These are phyloP conservation scores for Solanum dulcamara DNA, from an alignment of 257 asterid genomes.

Conservation along the genomic window DNA sequence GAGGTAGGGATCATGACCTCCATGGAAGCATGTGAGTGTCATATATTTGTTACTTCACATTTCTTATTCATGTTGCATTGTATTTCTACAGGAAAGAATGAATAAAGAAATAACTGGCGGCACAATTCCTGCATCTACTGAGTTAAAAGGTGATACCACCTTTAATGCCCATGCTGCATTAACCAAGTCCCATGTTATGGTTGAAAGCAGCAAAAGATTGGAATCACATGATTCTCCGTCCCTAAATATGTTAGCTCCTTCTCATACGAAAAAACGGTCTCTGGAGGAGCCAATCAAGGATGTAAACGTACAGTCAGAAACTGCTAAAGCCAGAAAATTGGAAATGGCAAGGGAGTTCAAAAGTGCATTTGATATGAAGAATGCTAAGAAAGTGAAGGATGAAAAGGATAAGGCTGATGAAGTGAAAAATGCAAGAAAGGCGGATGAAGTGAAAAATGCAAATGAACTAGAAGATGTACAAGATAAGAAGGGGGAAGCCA, in stretches of 20 bases:
- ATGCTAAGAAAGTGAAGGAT: neutral
- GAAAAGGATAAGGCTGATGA: neutral
- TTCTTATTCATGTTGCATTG: neutral
- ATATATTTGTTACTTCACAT: neutral
- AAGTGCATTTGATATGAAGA: constrained; percentile 8
- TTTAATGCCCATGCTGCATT: constrained; percentile 16
- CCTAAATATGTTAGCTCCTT: constrained; percentile 17
- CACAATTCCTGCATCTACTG: constrained; percentile 9
- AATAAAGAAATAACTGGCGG: constrained; percentile 28
- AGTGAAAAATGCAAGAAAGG: neutral
- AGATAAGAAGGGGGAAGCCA: constrained; percentile 13
- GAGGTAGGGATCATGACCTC: constrained; percentile 32
- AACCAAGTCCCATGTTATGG: constrained; percentile 10
- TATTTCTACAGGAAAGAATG: constrained; percentile 50
- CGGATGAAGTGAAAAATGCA: neutral
- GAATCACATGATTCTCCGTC: constrained; percentile 17
- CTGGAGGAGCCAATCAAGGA: constrained; percentile 26
- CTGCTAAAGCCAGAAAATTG: constrained; percentile 7
- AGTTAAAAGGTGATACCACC: constrained; percentile 8
- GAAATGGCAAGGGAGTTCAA: constrained; percentile 26
- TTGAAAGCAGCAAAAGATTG: constrained; percentile 29
- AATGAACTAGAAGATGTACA: neutral
- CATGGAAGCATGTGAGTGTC: neutral
- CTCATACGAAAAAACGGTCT: constrained; percentile 12
- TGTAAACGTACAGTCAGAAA: constrained; percentile 20